These are phyloP conservation scores for Isoetes taiwanensis DNA, from an alignment of 75 land plant genomes.

Conservation along the genomic window DNA sequence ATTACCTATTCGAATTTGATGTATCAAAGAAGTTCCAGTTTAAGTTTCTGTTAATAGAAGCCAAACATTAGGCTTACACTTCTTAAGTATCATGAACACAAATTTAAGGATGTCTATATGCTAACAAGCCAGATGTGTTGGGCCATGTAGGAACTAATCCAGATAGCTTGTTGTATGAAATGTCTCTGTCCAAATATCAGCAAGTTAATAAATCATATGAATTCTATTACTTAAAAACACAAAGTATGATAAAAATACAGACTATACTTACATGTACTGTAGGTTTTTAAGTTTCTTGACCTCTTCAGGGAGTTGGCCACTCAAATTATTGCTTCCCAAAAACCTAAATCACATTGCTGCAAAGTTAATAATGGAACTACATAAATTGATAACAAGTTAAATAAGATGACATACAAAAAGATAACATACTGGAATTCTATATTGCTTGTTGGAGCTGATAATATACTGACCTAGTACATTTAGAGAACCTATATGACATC, in stretches of 20 bases:
- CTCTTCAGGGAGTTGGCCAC: not conserved
- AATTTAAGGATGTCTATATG: not conserved
- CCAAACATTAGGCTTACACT: not conserved
- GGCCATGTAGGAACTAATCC: not conserved
- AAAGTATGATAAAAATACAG: not conserved
- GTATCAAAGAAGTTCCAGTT: not conserved
- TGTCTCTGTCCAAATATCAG: not conserved
- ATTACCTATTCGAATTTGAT: not conserved
- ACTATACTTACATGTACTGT: not conserved
- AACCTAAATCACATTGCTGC: too few relatives aligned
- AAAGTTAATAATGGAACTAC: too few relatives aligned
- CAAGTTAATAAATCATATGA: not conserved
- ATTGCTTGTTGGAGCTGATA: too few relatives aligned
- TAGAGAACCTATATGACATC: too few relatives aligned
- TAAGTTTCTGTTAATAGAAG: not conserved
- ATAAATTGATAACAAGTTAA: too few relatives aligned
- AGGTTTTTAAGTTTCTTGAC: not conserved
- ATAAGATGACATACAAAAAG: too few relatives aligned
- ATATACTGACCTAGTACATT: too few relatives aligned
- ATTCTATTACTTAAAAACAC: not conserved
- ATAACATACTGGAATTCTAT: too few relatives aligned
- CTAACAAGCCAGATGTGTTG: not conserved
- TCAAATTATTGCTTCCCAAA: constrained; percentile 1
- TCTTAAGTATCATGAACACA: not conserved
- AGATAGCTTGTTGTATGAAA: not conserved